Base-by-base conservation (phyloP, 139 green algal genomes). In the Chlamydomonas incerta region DNA sequence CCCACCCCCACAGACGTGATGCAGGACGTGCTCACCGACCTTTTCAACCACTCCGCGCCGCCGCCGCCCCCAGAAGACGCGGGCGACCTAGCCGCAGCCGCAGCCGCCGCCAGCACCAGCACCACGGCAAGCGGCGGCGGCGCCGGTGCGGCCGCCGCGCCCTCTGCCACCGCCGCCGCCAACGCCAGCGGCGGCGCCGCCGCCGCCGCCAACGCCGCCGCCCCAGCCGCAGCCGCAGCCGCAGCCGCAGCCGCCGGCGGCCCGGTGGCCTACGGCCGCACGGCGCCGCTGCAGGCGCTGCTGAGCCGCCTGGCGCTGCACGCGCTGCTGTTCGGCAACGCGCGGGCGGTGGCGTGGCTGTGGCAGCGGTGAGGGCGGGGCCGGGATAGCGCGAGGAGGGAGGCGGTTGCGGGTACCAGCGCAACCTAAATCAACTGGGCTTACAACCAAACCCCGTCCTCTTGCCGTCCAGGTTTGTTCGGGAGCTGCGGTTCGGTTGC, bases 291-390 rank as follows among this genome's bases (percentile, higher is more conserved):
- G 3, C 74, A 83, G 13, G 87, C 82, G 9, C 85, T 97, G 80
- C 87, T 96, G 41, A 77, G 74, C 46, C 91, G 93, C 21, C 76
- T 98, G 29, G 87, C 92, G 6, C 81, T 96, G 67, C 95, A 98
- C 81, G 80, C 86, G 0, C 69, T 96, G 77, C 73, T 92, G 41
- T 95, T 96, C 66, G 91, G 92, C 68, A 98, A 95, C 73, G 85
- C 93, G 0, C 80, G 95, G 0, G 95, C 95, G 0, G 75, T 97
- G 14, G 90, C 94, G 1, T 35, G 88, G 29, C 87, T 98, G 34
- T 98, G 96, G 96, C 83, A 91, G 74, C 82, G 90, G 67, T 91
- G 46, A 14, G 74, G 34, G n/a, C 14, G 13, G 14, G n/a, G n/a
- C n/a, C 5, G n/a, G 29, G 11, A 29, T 21, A 29, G 63, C 8